Evolutionary conservation across 2,329 filamentous ascomycete species (phyloP).

Genomic region (Mollisiaceae sp.): DNA sequence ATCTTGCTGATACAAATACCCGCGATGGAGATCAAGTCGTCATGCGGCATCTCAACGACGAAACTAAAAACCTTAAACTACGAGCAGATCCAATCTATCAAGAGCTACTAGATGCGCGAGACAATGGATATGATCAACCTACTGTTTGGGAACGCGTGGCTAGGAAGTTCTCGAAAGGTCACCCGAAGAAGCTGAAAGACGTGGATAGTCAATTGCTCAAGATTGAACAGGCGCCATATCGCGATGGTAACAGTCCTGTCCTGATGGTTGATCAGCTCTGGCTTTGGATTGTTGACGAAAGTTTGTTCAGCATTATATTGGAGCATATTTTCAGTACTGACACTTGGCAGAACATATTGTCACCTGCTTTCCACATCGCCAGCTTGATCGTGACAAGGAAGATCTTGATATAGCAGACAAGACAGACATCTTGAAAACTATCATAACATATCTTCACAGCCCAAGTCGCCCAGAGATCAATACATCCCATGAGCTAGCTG

Average conservation of each 20-base stretch:
- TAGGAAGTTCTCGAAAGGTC: background rate
- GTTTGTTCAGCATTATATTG: constrained; percentile 7
- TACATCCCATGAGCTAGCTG: background rate
- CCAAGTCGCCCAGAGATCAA: background rate
- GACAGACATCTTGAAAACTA: background rate
- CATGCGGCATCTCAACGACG: constrained; percentile 12
- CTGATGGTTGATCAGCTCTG: constrained; percentile 44
- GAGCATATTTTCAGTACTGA: background rate
- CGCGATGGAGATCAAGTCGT: constrained; percentile 41
- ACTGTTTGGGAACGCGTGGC: constrained; percentile 38
- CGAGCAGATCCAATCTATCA: background rate
- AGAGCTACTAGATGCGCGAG: background rate
- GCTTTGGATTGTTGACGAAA: constrained; percentile 21
- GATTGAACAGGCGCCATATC: background rate
- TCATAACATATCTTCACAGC: background rate
- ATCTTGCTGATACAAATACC: constrained; percentile 42
- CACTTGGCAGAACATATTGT: constrained; percentile 9
- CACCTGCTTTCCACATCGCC: background rate
- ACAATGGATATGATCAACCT: background rate
- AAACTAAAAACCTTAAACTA: background rate
- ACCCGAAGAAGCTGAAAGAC: background rate
- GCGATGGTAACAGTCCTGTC: background rate
- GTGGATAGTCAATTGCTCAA: background rate
- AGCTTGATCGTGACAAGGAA: background rate
- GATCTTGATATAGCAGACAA: background rate